phyloP scores from a whole-genome alignment of 768 basidiomycete genomes.

The Lactarius vividus region DNA sequence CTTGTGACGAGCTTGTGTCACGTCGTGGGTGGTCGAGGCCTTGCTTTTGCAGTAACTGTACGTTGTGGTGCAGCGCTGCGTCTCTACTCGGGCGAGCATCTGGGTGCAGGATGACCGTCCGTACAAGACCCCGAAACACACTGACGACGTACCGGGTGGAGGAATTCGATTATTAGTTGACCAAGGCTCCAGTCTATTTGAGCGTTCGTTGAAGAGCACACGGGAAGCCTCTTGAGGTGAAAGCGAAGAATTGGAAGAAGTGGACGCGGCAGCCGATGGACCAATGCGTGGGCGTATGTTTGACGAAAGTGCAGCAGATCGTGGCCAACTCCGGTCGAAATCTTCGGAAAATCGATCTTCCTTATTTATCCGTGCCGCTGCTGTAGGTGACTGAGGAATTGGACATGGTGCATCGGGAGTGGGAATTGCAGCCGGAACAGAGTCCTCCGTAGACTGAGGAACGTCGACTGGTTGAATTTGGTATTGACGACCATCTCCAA shows the following conservation, averaged over 20 bases:
- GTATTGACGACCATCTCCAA: constrained; percentile 92
- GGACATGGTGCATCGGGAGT: constrained; percentile 6
- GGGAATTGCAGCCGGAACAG: background rate
- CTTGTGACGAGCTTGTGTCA: constrained; percentile 25
- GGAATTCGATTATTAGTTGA: constrained; percentile 48
- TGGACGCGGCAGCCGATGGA: constrained; percentile 32
- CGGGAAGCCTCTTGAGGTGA: constrained; percentile 61
- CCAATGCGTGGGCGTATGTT: constrained; percentile 34
- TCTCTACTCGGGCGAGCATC: constrained; percentile 46
- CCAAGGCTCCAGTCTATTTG: constrained; percentile 86
- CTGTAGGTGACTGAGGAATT: constrained; percentile 8
- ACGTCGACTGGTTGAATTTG: constrained; percentile 59
- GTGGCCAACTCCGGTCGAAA: constrained; percentile 96
- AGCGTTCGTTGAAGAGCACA: constrained; percentile 93
- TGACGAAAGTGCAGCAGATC: constrained; percentile 53
- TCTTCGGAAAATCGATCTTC: constrained; percentile 91
- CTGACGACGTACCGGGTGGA: constrained; percentile 33
- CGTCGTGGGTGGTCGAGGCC: constrained; percentile 30
- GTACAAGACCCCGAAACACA: constrained; percentile 10
- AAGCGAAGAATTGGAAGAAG: constrained; percentile 40
- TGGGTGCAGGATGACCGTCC: constrained; percentile 42
- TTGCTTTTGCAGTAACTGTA: constrained; percentile 64
- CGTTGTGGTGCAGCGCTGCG: constrained; percentile 41
- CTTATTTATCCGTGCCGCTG: constrained; percentile 60
- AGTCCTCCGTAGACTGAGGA: constrained; percentile 28